These are phyloP conservation scores for Salvia rosmarinus DNA, from an alignment of 257 asterid genomes.

Conservation along the genomic window DNA sequence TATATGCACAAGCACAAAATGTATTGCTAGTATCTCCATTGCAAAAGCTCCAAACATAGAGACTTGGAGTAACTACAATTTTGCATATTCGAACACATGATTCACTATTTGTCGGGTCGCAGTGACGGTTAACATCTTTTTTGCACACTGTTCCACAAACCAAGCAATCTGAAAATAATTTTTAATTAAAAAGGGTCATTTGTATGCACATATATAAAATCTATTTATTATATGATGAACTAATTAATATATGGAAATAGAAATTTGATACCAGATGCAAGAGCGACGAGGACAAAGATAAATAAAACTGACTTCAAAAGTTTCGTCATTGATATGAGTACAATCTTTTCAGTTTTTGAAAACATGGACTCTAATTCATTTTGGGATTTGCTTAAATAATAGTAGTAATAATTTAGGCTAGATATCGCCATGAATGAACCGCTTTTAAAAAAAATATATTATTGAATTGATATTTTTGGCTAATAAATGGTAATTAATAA, in stretches of 20 bases:
- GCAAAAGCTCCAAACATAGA: constrained; percentile 22
- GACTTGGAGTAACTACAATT: too few relatives aligned
- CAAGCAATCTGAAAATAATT: constrained; percentile 17
- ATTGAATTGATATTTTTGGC: too few relatives aligned
- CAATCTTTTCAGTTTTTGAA: background rate
- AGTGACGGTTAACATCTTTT: background rate
- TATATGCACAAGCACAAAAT: constrained; percentile 10
- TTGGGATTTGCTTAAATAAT: background rate
- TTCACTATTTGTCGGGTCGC: background rate
- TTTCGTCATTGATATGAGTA: too few relatives aligned
- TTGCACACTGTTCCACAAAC: constrained; percentile 8
- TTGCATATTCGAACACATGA: background rate
- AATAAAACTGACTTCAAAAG: background rate
- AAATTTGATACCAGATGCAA: background rate
- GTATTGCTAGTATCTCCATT: background rate
- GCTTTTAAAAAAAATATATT: too few relatives aligned
- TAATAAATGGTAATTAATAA: too few relatives aligned
- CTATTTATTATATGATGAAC: too few relatives aligned
- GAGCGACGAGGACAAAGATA: background rate
- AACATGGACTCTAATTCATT: too few relatives aligned
- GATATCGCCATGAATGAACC: too few relatives aligned
- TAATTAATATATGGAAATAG: too few relatives aligned
- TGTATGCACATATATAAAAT: too few relatives aligned
- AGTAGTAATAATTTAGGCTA: too few relatives aligned
- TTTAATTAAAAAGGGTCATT: too few relatives aligned